A percentile compares a stretch with the other conserved stretches of the same genome.
These are phyloP conservation scores for Leptomonas pyrrhocoris DNA, from an alignment of 208 protist genomes.

Conservation along the genomic window DNA sequence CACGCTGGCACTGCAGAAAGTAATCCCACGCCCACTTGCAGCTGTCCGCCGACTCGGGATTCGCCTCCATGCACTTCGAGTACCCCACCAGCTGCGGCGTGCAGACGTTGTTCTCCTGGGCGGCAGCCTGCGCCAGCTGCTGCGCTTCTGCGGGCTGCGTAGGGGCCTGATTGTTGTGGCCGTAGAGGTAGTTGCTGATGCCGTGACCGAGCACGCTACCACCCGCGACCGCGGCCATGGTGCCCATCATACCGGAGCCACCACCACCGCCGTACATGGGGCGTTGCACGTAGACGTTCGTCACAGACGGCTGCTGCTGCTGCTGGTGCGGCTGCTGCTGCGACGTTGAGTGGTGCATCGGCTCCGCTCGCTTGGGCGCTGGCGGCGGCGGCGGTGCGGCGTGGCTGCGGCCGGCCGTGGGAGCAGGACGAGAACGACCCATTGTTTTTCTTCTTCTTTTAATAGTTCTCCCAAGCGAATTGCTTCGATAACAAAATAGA, in stretches of 20 bases:
- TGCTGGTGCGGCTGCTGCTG: constrained; percentile 23
- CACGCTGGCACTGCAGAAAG: constrained; percentile 79
- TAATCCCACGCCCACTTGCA: constrained; percentile 91
- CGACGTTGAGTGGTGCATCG: constrained; percentile 21
- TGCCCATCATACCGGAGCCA: constrained; percentile 78
- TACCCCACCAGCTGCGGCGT: constrained; percentile 72
- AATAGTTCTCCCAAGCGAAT: background rate
- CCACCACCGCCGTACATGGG: constrained; percentile 41
- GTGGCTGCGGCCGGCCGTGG: constrained; percentile 20
- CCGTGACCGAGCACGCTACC: constrained; percentile 87
- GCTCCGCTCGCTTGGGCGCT: constrained; percentile 30
- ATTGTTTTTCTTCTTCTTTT: constrained; percentile 28
- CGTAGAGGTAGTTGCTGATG: constrained; percentile 89
- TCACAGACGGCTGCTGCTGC: constrained; percentile 55
- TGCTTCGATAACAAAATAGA: background rate
- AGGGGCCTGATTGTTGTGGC: constrained; percentile 60
- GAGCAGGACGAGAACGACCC: constrained; percentile 65
- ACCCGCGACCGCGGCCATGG: constrained; percentile 81
- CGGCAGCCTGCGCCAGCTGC: constrained; percentile 66
- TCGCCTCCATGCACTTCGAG: constrained; percentile 85
- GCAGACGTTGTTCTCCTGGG: constrained; percentile 69
- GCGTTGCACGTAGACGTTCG: constrained; percentile 81
- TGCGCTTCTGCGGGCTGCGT: constrained; percentile 85
- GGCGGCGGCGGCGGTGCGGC: constrained; percentile 28
- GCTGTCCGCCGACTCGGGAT: constrained; percentile 53